Conservation (phyloP, 208 protist genomes). For the Strigomonas culicis region DNA sequence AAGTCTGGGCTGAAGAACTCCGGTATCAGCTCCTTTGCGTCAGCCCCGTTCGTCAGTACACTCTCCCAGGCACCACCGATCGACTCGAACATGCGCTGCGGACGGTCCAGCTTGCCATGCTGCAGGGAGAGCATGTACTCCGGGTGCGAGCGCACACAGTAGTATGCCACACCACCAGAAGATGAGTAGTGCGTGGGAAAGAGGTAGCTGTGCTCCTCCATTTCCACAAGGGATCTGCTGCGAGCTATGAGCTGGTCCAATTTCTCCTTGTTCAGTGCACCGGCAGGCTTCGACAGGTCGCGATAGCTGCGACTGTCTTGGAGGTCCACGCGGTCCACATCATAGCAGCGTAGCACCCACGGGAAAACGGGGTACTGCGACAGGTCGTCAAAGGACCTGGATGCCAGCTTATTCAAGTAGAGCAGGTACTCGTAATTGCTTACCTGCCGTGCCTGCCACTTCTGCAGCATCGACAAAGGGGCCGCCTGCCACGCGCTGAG, state of each 20-base stretch:
- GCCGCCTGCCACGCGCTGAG: constrained; percentile 18
- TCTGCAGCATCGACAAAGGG: constrained; percentile 10
- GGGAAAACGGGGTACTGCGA: constrained; percentile 92
- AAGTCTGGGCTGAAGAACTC: constrained; percentile 73
- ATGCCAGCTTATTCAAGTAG: constrained; percentile 47
- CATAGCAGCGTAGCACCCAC: constrained; percentile 92
- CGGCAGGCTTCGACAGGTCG: constrained; percentile 92
- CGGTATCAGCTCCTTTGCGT: constrained; percentile 94
- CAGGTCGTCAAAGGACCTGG: constrained; percentile 39
- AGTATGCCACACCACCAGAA: constrained; percentile 94
- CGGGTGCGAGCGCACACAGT: constrained; percentile 80
- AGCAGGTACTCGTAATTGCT: constrained; percentile 60
- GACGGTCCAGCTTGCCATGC: constrained; percentile 86
- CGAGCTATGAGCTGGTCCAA: constrained; percentile 57
- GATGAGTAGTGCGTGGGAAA: constrained; percentile 96
- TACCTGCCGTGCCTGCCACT: constrained; percentile 34
- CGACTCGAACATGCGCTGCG: constrained; percentile 92
- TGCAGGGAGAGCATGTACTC: constrained; percentile 90
- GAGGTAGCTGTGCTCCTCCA: constrained; percentile 49
- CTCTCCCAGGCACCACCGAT: constrained; percentile 80
- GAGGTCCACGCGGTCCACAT: constrained; percentile 53
- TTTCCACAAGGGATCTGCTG: constrained; percentile 25
- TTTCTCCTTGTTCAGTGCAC: constrained; percentile 72
- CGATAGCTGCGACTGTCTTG: constrained; percentile 52
- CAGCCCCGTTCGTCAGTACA: constrained; percentile 38